Conservation (phyloP, 441 rosid species). For the Pelargonium citronellum region DNA sequence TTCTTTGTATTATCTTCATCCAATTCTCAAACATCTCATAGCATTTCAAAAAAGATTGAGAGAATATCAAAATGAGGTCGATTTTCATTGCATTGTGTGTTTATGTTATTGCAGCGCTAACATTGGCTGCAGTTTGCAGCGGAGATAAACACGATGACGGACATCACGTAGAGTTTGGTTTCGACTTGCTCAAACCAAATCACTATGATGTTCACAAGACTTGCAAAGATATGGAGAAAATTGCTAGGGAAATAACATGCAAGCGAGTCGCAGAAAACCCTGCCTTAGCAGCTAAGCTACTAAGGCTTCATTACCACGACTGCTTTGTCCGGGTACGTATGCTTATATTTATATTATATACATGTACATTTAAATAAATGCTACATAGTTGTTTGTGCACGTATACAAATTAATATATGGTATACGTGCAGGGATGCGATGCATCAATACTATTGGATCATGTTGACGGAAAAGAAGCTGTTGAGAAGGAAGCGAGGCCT, state of each 20-base stretch:
- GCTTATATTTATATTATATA: background rate
- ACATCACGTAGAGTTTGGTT: no score
- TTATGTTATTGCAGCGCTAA: no score
- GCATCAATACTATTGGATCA: constrained; percentile 31
- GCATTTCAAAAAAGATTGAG: no score
- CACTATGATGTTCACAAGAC: background rate
- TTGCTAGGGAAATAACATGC: constrained; percentile 29
- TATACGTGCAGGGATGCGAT: constrained; percentile 33
- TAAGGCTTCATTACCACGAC: constrained; percentile 50
- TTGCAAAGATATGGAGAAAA: constrained; percentile 35
- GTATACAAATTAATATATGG: no score
- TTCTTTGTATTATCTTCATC: no score
- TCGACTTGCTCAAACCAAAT: no score
- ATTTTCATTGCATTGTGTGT: no score
- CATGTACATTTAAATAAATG: no score
- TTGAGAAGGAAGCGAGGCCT: constrained; percentile 35
- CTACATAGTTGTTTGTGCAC: background rate
- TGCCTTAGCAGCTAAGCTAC: constrained; percentile 39
- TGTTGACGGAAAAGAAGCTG: background rate
- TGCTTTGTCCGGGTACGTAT: constrained; percentile 44
- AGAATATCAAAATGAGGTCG: no score
- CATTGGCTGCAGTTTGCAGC: no score
- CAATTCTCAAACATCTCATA: no score
- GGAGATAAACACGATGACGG: no score
- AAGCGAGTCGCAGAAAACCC: constrained; percentile 23